Evolutionary conservation across 225 moss, liverwort and hornwort genomes (phyloP), one percentile per base, ranked within the genome.

Genomic region (Takakia lepidozioides): DNA sequence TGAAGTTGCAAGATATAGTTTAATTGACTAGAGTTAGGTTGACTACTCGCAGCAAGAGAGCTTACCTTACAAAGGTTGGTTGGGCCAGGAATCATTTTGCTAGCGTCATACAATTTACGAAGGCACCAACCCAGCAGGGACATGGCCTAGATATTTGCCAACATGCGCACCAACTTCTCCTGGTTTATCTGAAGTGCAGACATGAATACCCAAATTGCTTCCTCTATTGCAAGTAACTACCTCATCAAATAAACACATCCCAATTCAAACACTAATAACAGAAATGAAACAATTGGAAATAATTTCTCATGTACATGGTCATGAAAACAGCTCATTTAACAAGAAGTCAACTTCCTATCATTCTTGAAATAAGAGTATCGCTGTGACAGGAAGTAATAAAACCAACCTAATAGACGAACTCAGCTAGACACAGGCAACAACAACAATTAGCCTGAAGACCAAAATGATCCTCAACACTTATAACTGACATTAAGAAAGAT

Each of bases 51-150:
- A n/a, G n/a, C n/a, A n/a, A n/a, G n/a, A 8, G 9, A 3, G 1
- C 20, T 11, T 37, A 76, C 65, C 78, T 78, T 83, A 2, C 61
- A 61, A 66, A 72, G 56, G 25, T 63, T 68, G 5, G 74, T 62
- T 54, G 72, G 81, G 40, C 81, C 81, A 43, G 58, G 67, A 29
- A 65, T 81, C 81, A 81, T 75, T 59, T 81, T 81, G 14, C 68
- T 65, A 34, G 61, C 65, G 46, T 81, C 81, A 20, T 66, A 72
- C 24, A 75, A 43, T 38, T 75, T 81, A 38, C 75, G 62, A 42
- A 81, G 54, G 32, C 75, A 71, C 81, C 81, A 81, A 1, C 75
- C 68, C 56, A 75, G 64, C 37, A 81, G 45, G 43, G 49, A 68
- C 68, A 81, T 81, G 17, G 71, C 68, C 22, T 75, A 75, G n/a